Evolutionary conservation across 495 filamentous ascomycete genomes (phyloP), one percentile per base, ranked within the genome.

Genomic region (Neurospora sp.): DNA sequence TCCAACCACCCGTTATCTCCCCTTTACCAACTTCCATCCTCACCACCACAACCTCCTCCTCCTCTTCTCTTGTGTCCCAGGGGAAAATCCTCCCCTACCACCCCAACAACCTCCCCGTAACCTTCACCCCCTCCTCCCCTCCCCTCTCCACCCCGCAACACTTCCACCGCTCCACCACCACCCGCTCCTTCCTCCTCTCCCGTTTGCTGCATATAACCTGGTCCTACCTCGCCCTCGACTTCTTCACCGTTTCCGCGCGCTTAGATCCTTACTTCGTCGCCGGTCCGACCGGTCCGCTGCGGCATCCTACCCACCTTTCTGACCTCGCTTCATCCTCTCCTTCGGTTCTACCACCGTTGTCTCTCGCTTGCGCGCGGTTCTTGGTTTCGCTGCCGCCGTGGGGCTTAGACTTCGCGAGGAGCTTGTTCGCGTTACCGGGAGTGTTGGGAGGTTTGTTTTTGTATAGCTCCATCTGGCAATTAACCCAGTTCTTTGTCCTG

Each of bases 211-310:
- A 73, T 3, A 86, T 91, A 31, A 42, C 89, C 27, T 77, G 84
- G 11, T 78, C 82, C 78, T 94, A 91, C 77, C 77, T 96, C 39
- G 38, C 85, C 42, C 82, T 94, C 23, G 94, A 97, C 78, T 39
- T 88, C 42, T 79, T 91, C 66, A 92, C 92, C 78, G 81, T 88
- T 10, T 66, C 90, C 66, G 89, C 92, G 78, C 90, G 91, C 73
- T 83, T 85, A 20, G 94, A 97, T 77, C 89, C 90, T 0, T 97
- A 95, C 85, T 97, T 94, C 82, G 82, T 82, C 78, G 66, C 82
- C 80, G 79, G 85, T 10, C 83, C 83, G n/a, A 78, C 80, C 41
- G 54, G 54, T 37, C 54, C 27, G 9, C 16, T 40, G 0, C 73
- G 77, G 0, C 74, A n/a, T 74, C 69, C 76, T 35, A 83, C 80